Evolutionary conservation across 2,329 filamentous ascomycete genomes (phyloP), one percentile per base, ranked within the genome.

Genomic region (Aspergillus sp.): DNA sequence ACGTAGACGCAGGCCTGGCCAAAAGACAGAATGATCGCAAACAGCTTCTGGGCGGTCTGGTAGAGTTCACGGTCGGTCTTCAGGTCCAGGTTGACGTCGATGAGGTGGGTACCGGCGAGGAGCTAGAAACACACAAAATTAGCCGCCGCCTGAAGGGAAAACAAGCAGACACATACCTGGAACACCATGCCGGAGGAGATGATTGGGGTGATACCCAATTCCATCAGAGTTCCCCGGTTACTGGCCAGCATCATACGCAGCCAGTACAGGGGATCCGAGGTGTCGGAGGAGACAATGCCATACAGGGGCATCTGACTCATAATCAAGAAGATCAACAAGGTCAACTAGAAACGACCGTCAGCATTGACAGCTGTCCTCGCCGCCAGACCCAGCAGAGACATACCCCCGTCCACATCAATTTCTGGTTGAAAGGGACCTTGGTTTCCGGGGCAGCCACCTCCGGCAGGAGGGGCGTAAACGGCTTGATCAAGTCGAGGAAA

Each of bases 131-230:
- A 19, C 26, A 15, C 25, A 11, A 28, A 24, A 16, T 56, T 19
- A 54, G 43, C 22, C 10, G 34, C 19, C 16, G 20, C 28, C 15
- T 15, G 11, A 10, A 4, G 14, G 28, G 15, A n/a, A 13, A 30
- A 5, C 14, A 5, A 13, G 4, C 3, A n/a, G 15, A 32, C 16
- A 36, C 57, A 42, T 63, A 70, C 66, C 67, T 98, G 91, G 79
- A 98, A 98, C 57, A 98, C 86, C 91, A 98, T 98, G 68, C 91
- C 91, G 24, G 91, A 96, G 40, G 91, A 95, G 69, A 98, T 96
- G 67, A 98, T 98, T 53, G 93, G 93, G 15, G 91, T 94, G 53
- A 96, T 91, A 72, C 88, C 86, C 70, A 94, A 61, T 61, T 94
- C 88, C 88, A 94, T 94, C 63, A 94, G 64, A 15, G 88, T 94